Evolutionary conservation across 1,139 yeast genomes (phyloP).

Genomic region (Magnusiomyces fungicola): DNA sequence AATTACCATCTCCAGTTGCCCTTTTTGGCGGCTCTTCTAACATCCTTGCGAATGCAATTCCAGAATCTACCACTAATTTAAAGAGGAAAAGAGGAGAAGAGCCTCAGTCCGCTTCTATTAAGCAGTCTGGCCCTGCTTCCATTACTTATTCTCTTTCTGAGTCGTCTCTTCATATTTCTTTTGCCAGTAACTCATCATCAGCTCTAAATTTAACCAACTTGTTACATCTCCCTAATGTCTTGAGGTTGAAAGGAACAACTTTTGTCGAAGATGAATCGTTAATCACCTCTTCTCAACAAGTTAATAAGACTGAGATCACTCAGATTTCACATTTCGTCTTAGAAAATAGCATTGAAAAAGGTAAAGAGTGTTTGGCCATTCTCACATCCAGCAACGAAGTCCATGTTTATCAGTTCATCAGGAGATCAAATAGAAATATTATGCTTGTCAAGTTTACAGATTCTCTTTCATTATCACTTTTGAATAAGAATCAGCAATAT

Average conservation of each 20-base stretch:
- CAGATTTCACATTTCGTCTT: conserved; percentile 2
- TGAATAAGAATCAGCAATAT: conserved; percentile 44
- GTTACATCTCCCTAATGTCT: conserved; percentile 1
- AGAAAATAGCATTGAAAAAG: background rate
- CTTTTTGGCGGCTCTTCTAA: background rate
- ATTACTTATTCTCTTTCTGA: background rate
- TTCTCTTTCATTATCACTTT: conserved; percentile 28
- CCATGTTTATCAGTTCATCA: conserved; percentile 43
- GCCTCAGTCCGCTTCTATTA: background rate
- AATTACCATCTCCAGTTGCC: background rate
- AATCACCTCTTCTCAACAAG: background rate
- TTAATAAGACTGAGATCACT: background rate
- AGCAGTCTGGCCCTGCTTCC: background rate
- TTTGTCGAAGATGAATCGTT: conserved; percentile 1
- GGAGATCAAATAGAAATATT: conserved; percentile 34
- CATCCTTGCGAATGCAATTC: background rate
- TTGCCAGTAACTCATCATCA: background rate
- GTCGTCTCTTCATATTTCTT: background rate
- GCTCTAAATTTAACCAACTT: background rate
- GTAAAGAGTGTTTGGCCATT: conserved; percentile 55
- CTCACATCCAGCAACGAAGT: conserved; percentile 78
- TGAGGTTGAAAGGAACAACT: background rate
- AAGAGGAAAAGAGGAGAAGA: background rate
- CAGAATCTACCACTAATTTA: background rate
- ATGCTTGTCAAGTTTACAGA: conserved; percentile 45